Percentiles rank a stretch among this genome's conserved stretches.
These are phyloP conservation scores for Cordia subcordata DNA, from an alignment of 257 asterid species.

Conservation along the genomic window DNA sequence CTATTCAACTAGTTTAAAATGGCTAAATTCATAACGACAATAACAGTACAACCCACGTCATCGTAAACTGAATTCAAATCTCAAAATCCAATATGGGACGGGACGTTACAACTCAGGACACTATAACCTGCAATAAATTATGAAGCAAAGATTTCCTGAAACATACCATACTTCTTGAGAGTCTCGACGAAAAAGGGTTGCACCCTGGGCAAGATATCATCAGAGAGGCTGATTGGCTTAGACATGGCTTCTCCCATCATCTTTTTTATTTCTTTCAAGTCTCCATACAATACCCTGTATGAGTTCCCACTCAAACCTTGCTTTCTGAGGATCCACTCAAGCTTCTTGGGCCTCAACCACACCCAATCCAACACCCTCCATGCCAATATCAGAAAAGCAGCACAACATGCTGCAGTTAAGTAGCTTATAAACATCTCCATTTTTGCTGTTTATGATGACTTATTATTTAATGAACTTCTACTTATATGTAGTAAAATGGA, in stretches of 20 bases:
- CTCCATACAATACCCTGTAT: slow-evolving; percentile 41
- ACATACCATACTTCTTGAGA: slow-evolving; percentile 32
- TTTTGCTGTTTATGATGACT: background rate
- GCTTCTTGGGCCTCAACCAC: slow-evolving; percentile 34
- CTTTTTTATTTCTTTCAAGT: slow-evolving; percentile 24
- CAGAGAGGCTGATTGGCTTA: slow-evolving; percentile 33
- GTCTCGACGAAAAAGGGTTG: slow-evolving; percentile 13
- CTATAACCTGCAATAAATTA: no score
- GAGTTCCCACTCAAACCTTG: slow-evolving; percentile 48
- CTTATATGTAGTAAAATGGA: no score
- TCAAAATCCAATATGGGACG: no score
- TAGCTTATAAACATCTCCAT: slow-evolving; percentile 16
- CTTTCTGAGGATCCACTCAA: slow-evolving; percentile 26
- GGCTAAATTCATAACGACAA: no score
- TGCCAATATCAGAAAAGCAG: slow-evolving; percentile 9
- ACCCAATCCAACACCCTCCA: slow-evolving; percentile 42
- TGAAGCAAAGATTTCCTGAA: background rate
- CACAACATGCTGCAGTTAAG: background rate
- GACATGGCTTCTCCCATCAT: slow-evolving; percentile 17
- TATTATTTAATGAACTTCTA: no score
- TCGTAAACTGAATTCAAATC: no score
- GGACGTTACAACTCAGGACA: no score
- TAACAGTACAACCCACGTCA: no score
- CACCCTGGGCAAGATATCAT: slow-evolving; percentile 31
- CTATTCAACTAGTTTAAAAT: no score